Conservation (phyloP, 2,329 filamentous ascomycete genomes). For the Phialemoniopsis sp. region DNA sequence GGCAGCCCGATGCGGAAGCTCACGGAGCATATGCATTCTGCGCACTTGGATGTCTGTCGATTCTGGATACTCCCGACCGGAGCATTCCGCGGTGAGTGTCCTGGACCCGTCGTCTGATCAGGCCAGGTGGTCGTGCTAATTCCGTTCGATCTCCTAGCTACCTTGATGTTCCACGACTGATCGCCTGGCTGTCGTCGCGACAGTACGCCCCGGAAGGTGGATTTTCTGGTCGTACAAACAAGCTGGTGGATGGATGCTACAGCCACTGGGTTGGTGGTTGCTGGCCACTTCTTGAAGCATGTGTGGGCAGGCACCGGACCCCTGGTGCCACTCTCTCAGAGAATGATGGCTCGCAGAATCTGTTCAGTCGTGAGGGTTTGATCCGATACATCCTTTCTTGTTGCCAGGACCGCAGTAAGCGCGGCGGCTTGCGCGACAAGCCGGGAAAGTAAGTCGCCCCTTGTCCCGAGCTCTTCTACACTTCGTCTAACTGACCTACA, state of each 20-base stretch:
- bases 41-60: conserved; percentile 81
- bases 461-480: conserved; percentile 2
- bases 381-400: conserved; percentile 87
- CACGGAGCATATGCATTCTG: conserved; percentile 98
- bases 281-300: conserved; percentile 86
- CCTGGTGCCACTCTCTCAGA: conserved; percentile 12
- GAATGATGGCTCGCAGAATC: conserved; percentile 29
- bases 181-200: conserved; percentile 84
- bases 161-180: conserved; percentile 71
- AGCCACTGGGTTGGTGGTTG: conserved; percentile 96
- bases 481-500: conserved; percentile 23
- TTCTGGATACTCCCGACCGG: conserved; percentile 74
- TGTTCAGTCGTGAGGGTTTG: conserved; percentile 81
- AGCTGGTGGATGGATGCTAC: conserved; percentile 97
- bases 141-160: conserved; percentile 40
- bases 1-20: conserved; percentile 80
- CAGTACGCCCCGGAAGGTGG: conserved; percentile 91
- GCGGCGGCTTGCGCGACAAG: conserved; percentile 88
- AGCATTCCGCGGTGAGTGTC: conserved; percentile 64
- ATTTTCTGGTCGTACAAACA: conserved; percentile 92
- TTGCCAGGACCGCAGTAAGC: conserved; percentile 68
- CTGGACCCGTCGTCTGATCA: conserved; percentile 12
- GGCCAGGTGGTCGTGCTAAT: too few relatives aligned
- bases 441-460: conserved; percentile 67
- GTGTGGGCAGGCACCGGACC: conserved; percentile 48